A percentile compares a stretch with the other conserved stretches of the same genome.
phyloP scores from a whole-genome alignment of 2,329 filamentous ascomycete species.

The Pseudocercospora cruenta region DNA sequence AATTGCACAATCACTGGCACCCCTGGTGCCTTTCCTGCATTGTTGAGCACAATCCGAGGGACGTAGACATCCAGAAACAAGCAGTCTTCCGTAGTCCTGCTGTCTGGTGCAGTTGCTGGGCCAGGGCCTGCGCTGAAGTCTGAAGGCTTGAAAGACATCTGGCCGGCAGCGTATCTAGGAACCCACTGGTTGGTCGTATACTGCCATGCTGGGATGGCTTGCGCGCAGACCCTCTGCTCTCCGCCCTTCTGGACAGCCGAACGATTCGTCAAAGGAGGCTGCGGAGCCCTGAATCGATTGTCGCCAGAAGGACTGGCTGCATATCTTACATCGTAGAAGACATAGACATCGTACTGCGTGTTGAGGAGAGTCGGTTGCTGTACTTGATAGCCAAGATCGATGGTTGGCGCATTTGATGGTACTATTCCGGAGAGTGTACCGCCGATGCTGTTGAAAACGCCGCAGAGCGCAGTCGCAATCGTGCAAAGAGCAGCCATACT shows the following conservation, averaged over 20 bases:
- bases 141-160: background rate
- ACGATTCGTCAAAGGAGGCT: slow-evolving; percentile 20
- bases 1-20: slow-evolving; percentile 47
- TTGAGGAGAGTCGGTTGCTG: background rate
- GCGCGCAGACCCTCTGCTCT: background rate
- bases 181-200: background rate
- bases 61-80: slow-evolving; percentile 45
- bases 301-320: slow-evolving; percentile 30
- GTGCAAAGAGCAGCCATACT: background rate
- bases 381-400: background rate
- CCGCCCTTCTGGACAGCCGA: background rate
- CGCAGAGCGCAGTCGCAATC: background rate
- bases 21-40: slow-evolving; percentile 39
- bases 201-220: background rate
- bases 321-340: slow-evolving; percentile 29
- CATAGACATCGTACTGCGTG: background rate
- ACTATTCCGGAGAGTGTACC: background rate
- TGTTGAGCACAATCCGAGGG: slow-evolving; percentile 21
- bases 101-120: slow-evolving; percentile 14
- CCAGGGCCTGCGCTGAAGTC: slow-evolving; percentile 14
- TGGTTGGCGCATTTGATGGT: background rate
- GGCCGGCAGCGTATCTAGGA: background rate
- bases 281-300: slow-evolving; percentile 33
- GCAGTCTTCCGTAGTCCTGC: slow-evolving; percentile 31
- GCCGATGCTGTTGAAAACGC: background rate